Evolutionary conservation across 192 early-diverging fungal species (phyloP).

Genomic region (Linnemannia exigua): DNA sequence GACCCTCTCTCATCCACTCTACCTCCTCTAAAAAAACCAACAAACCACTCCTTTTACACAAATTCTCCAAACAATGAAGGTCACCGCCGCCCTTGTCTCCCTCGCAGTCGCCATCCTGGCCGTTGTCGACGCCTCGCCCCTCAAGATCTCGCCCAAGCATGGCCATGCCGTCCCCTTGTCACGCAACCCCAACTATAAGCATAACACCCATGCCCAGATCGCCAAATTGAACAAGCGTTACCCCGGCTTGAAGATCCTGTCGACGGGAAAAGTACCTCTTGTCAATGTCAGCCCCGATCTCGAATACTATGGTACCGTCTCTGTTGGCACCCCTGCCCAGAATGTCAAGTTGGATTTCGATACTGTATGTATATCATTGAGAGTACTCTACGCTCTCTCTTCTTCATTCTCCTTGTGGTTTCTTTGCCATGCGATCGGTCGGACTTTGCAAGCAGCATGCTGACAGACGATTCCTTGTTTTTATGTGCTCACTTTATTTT

Average conservation of each 20-base stretch:
- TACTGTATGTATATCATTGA: constrained; percentile 23
- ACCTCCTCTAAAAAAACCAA: neutral
- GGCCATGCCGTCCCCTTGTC: constrained; percentile 14
- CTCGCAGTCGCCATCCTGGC: constrained; percentile 24
- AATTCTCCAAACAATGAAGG: constrained; percentile 15
- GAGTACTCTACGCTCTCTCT: neutral
- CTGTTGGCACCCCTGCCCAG: constrained; percentile 48
- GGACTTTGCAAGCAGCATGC: neutral
- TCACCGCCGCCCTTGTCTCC: constrained; percentile 20
- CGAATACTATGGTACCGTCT: constrained; percentile 53
- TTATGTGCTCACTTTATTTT: neutral
- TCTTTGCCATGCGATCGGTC: neutral
- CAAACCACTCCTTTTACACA: too few relatives aligned
- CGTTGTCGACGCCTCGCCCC: constrained; percentile 19
- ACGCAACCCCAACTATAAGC: constrained; percentile 20
- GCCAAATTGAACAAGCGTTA: constrained; percentile 22
- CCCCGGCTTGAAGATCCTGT: constrained; percentile 6
- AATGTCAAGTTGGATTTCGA: constrained; percentile 48
- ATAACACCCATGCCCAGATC: constrained; percentile 24
- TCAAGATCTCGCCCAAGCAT: constrained; percentile 7
- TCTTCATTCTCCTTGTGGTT: neutral
- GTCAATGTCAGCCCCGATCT: constrained; percentile 56
- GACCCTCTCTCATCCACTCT: neutral
- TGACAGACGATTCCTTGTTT: neutral
- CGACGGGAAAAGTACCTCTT: constrained; percentile 26